Conservation (phyloP, 768 basidiomycete genomes). For the Leccinellum albellum region DNA sequence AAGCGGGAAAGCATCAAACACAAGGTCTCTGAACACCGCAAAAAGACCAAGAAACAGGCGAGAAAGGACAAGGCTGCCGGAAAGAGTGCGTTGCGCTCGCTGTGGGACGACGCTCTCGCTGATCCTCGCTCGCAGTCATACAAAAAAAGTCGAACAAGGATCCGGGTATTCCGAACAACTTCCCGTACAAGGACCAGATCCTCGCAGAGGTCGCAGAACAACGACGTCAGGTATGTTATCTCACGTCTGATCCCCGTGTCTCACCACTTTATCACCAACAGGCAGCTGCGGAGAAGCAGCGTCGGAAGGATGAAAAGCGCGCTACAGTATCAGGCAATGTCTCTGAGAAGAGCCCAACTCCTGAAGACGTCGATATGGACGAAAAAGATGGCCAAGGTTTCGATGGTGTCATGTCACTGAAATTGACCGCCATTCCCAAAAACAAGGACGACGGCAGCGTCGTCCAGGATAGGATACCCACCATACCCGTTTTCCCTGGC, state of each 20-base stretch:
- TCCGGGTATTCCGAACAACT: constrained; percentile 89
- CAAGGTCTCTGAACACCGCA: constrained; percentile 72
- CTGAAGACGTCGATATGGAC: constrained; percentile 29
- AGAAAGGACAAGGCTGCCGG: constrained; percentile 77
- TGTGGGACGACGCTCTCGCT: neutral
- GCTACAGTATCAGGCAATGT: constrained; percentile 32
- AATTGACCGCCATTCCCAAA: neutral
- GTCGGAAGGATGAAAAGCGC: constrained; percentile 63
- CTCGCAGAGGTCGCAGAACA: constrained; percentile 86
- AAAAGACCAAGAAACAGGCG: constrained; percentile 68
- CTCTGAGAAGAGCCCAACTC: constrained; percentile 22
- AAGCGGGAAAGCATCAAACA: constrained; percentile 69
- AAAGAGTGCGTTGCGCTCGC: constrained; percentile 58
- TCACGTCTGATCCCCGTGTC: neutral
- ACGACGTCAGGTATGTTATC: constrained; percentile 54
- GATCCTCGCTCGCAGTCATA: constrained; percentile 6
- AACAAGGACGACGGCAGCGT: neutral
- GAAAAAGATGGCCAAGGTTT: constrained; percentile 30
- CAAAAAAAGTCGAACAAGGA: constrained; percentile 65
- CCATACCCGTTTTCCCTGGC: constrained; percentile 25
- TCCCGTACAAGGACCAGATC: constrained; percentile 93
- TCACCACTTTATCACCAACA: constrained; percentile 26
- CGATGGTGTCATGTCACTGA: constrained; percentile 37
- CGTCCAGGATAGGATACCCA: constrained; percentile 7
- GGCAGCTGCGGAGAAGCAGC: constrained; percentile 76